Base-by-base conservation (phyloP, 108 stramenopile species). In the Licmophora abbreviata region DNA sequence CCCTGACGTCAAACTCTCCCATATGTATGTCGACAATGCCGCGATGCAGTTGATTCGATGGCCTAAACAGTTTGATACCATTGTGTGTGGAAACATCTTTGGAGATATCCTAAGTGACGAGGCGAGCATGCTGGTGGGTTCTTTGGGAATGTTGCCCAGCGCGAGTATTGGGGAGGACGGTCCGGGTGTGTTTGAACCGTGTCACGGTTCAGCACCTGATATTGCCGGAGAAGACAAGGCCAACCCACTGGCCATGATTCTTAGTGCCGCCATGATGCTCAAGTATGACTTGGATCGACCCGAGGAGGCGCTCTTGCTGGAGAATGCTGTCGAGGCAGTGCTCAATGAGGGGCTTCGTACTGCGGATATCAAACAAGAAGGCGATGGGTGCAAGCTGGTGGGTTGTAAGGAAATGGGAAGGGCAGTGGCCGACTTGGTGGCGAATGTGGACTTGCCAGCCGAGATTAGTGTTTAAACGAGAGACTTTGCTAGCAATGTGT, bases 1-100 rank as follows among this genome's bases (percentile, higher is more conserved):
- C 66, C 71, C 86, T 0, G 81, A 92, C 41, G 89, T 98, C 23
- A 85, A 93, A 58, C 72, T 97, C 47, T 85, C 79, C 22, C 95
- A 95, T 78, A 96, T 97, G 95, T 98, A 98, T 63, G 95, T 97
- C 27, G 97, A 98, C 60, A 98, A 98, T 67, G 95, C 95, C 38
- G 95, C 97, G 56, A 97, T 97, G 96, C 95, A 98, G 65, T 85
- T 98, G 47, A 97, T 98, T 54, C 88, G 95, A 49, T 91, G 76
- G 74, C 98, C 98, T 40, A 93, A 88, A 65, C 94, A 97, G 79
- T 99, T 99, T 72, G 98, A 99, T 58, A 93, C 92, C 47, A 94
- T 99, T 60, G 95, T 97, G 11, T 88, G 82, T 22, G 95, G 95
- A 26, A 99, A 99, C 74, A 93, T 99, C 44, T 99, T 97, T 68